Evolutionary conservation across 1,284 basidiomycete species (phyloP), one percentile per base, ranked within the genome.

Genomic region (Melampsora americana): DNA sequence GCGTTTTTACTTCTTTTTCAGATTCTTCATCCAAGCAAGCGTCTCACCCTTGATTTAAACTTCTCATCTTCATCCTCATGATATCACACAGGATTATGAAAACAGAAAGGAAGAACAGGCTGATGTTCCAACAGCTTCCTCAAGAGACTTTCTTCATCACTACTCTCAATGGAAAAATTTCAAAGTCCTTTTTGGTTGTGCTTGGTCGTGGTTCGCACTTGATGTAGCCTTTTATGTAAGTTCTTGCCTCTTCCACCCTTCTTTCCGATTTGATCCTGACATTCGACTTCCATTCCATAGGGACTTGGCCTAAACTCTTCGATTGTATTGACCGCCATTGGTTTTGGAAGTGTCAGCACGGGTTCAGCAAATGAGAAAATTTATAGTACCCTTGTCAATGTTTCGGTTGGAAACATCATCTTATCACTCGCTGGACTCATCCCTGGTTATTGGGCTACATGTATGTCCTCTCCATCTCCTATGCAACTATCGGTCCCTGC

Each of bases 221-320:
- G 90, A 92, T 87, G 88, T 92, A 78, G 85, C 83, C 39, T 93
- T 93, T 85, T 92, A 92, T 83, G 80, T 62, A 39, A 73, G 59
- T n/a, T 62, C 2, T n/a, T 50, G 53, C 9, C 9, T 9, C 12
- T 42, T 42, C 6, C 39, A 42, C 12, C 11, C 39, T 9, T 35
- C 35, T 35, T 32, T 66, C 14, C 14, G 23, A 44, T 48, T 35
- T 26, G 23, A 28, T 62, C 44, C 68, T 69, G 66, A 48, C 61
- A 48, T 75, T 5, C 39, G 11, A 6, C 39, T 12, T 1, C 6
- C 6, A 6, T 9, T 50, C 67, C 76, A 26, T 82, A 82, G 80
- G 92, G 91, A 78, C 86, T 93, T 60, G 89, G 90, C 76, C 86
- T 93, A 77, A 93, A 93, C 85, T 90, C 89, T 7, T 87, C 87